Evolutionary conservation across 2,329 filamentous ascomycete species (phyloP), one percentile per base, ranked within the genome.

Genomic region (Sarocladium oryzae): DNA sequence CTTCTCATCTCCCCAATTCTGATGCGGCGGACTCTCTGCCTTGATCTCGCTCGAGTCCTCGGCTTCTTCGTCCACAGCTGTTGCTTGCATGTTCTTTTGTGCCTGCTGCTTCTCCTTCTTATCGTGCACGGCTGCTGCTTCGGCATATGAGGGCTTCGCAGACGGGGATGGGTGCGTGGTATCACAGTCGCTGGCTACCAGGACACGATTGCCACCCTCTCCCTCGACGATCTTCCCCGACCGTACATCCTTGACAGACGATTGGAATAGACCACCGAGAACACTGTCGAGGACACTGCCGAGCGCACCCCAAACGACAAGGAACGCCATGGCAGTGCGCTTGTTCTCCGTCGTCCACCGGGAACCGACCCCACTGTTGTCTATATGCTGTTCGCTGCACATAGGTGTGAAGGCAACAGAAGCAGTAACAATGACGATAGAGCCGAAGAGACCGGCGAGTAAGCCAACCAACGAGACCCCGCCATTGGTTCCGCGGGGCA

Each of bases 401-500:
- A 88, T 78, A 0, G 89, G 88, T 20, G 91, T 63, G 46, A 91
- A 76, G 8, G 86, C 56, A 41, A 84, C 74, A 2, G 89, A 79
- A 0, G 78, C 59, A 0, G 82, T 81, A 21, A 86, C 74, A 5
- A 91, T 82, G 43, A 92, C 75, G 52, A 86, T 78, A 9, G 88
- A 85, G 2, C 91, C 91, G 1, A 88, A 64, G 18, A 88, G 65
- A 1, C 90, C 91, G 2, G 89, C 88, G 0, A 74, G 69, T 0
- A 96, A 72, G 0, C 93, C 93, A 41, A 81, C 73, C 0, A 82
- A 58, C 0, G 89, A 95, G 8, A 99, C 88, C 15, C 92, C 93
- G 28, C 93, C 93, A 63, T 99, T 99, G 37, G 93, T 97, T 48
- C 93, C 93, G 1, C 81, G 85, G 0, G 93, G 91, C 0, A 97